These are phyloP conservation scores for Calonectria crousiana DNA, from an alignment of 2,329 filamentous ascomycete species.

Conservation along the genomic window DNA sequence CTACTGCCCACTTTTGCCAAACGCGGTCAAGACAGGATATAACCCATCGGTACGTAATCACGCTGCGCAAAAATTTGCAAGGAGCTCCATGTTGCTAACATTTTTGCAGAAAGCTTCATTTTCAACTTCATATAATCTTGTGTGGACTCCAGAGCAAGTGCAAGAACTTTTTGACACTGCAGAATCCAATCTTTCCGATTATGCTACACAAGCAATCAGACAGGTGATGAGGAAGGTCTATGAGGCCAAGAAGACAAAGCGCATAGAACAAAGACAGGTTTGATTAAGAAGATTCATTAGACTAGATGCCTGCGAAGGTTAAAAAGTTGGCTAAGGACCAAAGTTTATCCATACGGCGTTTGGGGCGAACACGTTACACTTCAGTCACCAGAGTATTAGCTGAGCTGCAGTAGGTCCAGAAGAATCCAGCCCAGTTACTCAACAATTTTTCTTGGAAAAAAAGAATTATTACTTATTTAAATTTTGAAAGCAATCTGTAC, in stretches of 20 bases:
- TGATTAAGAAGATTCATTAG: background rate
- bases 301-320: background rate
- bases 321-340: background rate
- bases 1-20: slow-evolving; percentile 37
- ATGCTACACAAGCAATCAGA: slow-evolving; percentile 31
- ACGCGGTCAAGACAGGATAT: slow-evolving; percentile 7
- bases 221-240: slow-evolving; percentile 31
- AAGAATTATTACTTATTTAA: no score
- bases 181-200: slow-evolving; percentile 25
- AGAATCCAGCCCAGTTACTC: no score
- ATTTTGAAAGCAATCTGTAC: no score
- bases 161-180: slow-evolving; percentile 20
- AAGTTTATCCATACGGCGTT: no score
- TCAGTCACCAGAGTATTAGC: no score
- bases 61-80: background rate
- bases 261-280: background rate
- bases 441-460: no score
- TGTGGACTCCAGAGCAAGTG: slow-evolving; percentile 39
- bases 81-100: background rate
- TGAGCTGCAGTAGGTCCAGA: no score
- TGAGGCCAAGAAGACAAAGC: slow-evolving; percentile 13
- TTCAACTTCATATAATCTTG: slow-evolving; percentile 39
- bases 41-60: slow-evolving; percentile 31
- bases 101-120: slow-evolving; percentile 29
- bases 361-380: no score